A percentile compares a stretch with the other conserved stretches of the same genome.
These are phyloP conservation scores for Pseudohalonectria lignicola DNA, from an alignment of 2,329 filamentous ascomycete genomes.

Conservation along the genomic window DNA sequence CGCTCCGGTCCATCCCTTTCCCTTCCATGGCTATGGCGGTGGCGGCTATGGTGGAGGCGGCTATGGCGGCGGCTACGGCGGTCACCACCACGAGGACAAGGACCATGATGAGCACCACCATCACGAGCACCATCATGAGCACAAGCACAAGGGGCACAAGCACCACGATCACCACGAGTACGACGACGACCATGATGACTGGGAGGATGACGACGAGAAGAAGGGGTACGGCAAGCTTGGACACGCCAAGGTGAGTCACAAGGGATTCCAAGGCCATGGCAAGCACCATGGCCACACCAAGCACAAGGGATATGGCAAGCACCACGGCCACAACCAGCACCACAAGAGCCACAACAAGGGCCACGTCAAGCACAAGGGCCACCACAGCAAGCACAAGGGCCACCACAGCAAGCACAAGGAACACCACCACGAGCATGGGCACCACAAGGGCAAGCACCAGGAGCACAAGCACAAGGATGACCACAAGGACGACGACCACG, in stretches of 20 bases:
- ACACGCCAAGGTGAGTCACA: too few relatives aligned
- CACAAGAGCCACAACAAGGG: background rate
- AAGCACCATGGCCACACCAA: conserved; percentile 3
- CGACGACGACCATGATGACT: background rate
- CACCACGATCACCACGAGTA: conserved; percentile 1
- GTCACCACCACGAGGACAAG: conserved; percentile 1
- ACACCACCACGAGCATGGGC: background rate
- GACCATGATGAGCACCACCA: background rate
- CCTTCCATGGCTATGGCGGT: too few relatives aligned
- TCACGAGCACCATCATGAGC: background rate
- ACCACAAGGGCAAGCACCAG: background rate
- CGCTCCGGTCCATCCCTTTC: too few relatives aligned
- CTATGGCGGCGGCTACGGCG: background rate
- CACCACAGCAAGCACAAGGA: background rate
- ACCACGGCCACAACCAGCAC: background rate
- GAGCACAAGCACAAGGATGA: conserved; percentile 8
- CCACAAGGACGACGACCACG: conserved; percentile 16
- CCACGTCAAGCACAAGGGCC: conserved; percentile 1
- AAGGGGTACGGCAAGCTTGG: too few relatives aligned
- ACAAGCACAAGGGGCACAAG: background rate
- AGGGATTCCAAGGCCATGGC: too few relatives aligned
- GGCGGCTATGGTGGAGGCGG: too few relatives aligned
- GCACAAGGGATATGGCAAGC: background rate
- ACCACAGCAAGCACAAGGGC: background rate
- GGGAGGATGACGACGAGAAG: too few relatives aligned